Evolutionary conservation across 495 filamentous ascomycete genomes (phyloP), one percentile per base, ranked within the genome.

Genomic region (Lasiosphaeria miniovina): DNA sequence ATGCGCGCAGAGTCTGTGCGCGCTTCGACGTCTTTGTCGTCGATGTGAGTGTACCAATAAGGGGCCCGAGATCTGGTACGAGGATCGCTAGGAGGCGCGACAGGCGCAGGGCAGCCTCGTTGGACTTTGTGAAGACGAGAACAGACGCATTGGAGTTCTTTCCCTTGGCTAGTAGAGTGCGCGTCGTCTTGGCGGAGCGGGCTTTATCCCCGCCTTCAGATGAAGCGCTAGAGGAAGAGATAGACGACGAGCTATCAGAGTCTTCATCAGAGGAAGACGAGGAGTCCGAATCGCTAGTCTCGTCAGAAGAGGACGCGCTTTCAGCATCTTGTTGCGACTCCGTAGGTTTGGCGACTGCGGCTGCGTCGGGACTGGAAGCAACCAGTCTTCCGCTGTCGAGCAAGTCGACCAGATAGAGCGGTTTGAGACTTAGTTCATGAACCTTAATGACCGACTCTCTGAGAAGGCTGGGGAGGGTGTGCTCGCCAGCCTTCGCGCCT

Each of bases 51-150:
- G 86, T 89, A 63, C 84, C 87, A 58, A 89, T 82, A 9, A 77
- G 73, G 2, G 69, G 65, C 6, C 81, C 75, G 33, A 87, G 73
- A 0, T 79, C 66, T 10, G 90, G 90, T 4, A 83, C 72, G 9
- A 96, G 80, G 17, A 88, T 75, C 1, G 78, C 72, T n/a, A 98
- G 77, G 1, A 98, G 85, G 15, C 86, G 87, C 3, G 87, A 82
- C 12, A 98, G 83, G 48, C 94, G 88, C 15, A 87, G 82, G 31
- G 93, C 89, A 15, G 85, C 84, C 70, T 96, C 90, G 66, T 91
- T 96, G 55, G 86, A 91, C 58, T 90, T 90, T 49, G 91, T 92
- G 73, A 98, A 98, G 45, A 98, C 85, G 32, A 98, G 79, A 11
- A 88, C 84, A 1, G 76, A 80, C 4, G 73, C 71, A n/a, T 57